Conservation (phyloP, 1,284 basidiomycete genomes). For the Ustilago crameri region DNA sequence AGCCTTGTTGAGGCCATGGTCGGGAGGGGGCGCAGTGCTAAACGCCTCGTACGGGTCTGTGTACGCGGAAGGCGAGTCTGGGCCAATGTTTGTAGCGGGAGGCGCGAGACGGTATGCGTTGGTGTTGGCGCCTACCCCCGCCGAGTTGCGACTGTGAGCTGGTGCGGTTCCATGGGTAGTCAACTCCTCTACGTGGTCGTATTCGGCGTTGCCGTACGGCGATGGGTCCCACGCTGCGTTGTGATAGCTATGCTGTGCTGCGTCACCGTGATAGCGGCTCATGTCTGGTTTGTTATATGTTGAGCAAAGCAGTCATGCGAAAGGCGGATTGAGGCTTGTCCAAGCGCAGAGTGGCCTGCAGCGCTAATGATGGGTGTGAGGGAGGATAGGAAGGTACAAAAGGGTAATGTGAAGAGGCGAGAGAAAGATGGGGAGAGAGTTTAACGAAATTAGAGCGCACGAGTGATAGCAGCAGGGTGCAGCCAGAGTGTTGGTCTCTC, state of each 20-base stretch:
- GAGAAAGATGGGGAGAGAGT: background rate
- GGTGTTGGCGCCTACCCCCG: conserved; percentile 33
- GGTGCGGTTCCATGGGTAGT: conserved; percentile 3
- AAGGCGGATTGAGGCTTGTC: no score
- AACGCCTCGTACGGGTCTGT: conserved; percentile 54
- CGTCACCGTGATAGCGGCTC: conserved; percentile 35
- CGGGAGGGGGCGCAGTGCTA: conserved; percentile 22
- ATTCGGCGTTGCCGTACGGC: conserved; percentile 29
- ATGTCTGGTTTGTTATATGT: background rate
- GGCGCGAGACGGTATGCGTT: conserved; percentile 35
- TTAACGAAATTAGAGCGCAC: background rate
- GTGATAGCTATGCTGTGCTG: conserved; percentile 40
- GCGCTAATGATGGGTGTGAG: no score
- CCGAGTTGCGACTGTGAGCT: conserved; percentile 24
- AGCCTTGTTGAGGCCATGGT: conserved; percentile 2
- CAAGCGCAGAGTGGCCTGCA: no score
- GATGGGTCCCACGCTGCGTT: conserved; percentile 39
- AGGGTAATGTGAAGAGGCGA: background rate
- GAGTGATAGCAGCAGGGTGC: conserved; percentile 2
- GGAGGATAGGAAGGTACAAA: background rate
- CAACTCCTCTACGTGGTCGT: conserved; percentile 26
- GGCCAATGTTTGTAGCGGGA: conserved; percentile 23
- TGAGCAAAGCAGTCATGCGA: no score
- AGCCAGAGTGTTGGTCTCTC: conserved; percentile 3
- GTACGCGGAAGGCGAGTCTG: conserved; percentile 54